Evolutionary conservation across 345 rosid genomes (phyloP), one percentile per base, ranked within the genome.

Genomic region (Balakata baccata): DNA sequence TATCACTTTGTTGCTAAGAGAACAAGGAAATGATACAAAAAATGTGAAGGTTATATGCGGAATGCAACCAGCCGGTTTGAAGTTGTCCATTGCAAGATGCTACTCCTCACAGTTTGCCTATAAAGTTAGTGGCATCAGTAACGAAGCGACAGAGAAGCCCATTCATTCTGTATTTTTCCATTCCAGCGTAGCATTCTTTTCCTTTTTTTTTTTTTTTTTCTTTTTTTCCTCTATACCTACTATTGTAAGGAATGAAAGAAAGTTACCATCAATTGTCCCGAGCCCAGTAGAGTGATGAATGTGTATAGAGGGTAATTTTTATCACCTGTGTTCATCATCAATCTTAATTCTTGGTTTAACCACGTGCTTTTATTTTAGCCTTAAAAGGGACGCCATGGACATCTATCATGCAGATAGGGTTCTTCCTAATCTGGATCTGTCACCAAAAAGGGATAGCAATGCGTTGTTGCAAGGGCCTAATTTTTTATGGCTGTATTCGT

Each of bases 251-350:
- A 22, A 20, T 6, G 75, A 11, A 51, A 37, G 52, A 39, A 45
- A 58, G 22, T 58, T 18, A 50, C 64, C 60, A 41, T 59, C 62
- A 69, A 16, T n/a, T 22, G 20, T 45, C 51, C 23, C 47, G 22
- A 22, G 8, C 43, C 62, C n/a, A 22, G 45, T 70, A 54, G 47
- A 64, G 68, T 53, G 61, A 64, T 68, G 68, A 41, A 66, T 62
- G 66, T 53, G 71, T 56, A 74, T 18, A 74, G 74, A 20, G 53
- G 11, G 22, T 23, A 39, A 29, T 38, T 57, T 49, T 46, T 23
- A 43, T 43, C 47, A 43, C 7, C 6, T 5, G 34, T 29, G 34
- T 29, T 29, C 34, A 29, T 29, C 34, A 29, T n/a, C n/a, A 29
- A 1, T 29, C 1, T 29, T 29, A 29, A 1, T 29, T 29, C 34